phyloP scores from a whole-genome alignment of 805 yeast genomes.

The Torulaspora quercuum region DNA sequence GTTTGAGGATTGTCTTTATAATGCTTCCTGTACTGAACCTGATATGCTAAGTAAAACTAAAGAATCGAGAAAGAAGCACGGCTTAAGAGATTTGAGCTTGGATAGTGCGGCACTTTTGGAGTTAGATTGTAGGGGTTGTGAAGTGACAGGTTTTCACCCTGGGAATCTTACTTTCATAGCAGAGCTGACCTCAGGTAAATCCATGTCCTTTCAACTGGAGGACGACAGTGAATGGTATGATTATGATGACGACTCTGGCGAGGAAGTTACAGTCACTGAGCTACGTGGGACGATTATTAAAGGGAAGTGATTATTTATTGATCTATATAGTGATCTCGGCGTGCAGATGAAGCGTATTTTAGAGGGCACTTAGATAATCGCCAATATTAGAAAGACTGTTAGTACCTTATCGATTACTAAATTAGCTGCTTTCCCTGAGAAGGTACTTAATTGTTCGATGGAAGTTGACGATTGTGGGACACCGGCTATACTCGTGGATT shows the following conservation, averaged over 20 bases:
- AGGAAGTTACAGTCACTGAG: slow-evolving; percentile 78
- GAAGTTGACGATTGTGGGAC: not conserved
- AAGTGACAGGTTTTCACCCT: slow-evolving; percentile 63
- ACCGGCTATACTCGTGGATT: slow-evolving; percentile 6
- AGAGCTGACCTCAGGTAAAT: slow-evolving; percentile 25
- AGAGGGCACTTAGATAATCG: slow-evolving; percentile 3
- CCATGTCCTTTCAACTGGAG: slow-evolving; percentile 44
- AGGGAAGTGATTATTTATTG: slow-evolving; percentile 24
- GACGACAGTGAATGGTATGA: slow-evolving; percentile 92
- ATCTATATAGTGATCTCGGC: too few species aligned
- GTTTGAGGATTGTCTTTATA: slow-evolving; percentile 28
- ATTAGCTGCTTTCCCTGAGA: slow-evolving; percentile 3
- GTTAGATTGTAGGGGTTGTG: slow-evolving; percentile 85
- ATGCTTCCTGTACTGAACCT: slow-evolving; percentile 15
- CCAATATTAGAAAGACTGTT: slow-evolving; percentile 7
- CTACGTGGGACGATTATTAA: slow-evolving; percentile 59
- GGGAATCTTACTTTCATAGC: slow-evolving; percentile 34
- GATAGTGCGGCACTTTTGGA: slow-evolving; percentile 47
- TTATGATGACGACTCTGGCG: slow-evolving; percentile 79
- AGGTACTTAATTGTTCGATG: slow-evolving; percentile 1
- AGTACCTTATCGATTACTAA: slow-evolving; percentile 1
- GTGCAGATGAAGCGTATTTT: too few species aligned
- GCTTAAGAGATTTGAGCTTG: slow-evolving; percentile 21
- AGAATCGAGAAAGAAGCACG: slow-evolving; percentile 30
- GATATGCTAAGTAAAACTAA: slow-evolving; percentile 19